Conservation (phyloP, 163 green algal genomes). For the Scenedesmus sp. region DNA sequence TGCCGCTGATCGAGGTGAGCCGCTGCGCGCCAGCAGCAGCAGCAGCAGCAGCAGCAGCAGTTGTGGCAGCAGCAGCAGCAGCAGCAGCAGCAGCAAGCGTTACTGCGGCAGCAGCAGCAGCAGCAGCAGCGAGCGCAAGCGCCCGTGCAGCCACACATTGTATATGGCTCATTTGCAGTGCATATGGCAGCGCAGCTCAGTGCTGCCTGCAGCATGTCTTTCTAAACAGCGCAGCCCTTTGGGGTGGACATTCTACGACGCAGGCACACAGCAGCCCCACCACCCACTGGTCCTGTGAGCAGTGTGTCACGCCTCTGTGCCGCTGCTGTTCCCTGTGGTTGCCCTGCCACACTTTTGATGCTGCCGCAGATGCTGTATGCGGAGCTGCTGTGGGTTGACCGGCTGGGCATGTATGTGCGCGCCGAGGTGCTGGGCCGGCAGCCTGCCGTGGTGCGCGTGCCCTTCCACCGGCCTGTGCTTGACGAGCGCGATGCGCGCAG, state of each 20-base stretch:
- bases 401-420: slow-evolving; percentile 82
- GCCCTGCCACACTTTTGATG: background rate
- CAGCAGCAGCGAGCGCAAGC: background rate
- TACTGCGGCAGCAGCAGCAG: background rate
- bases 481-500: slow-evolving; percentile 87
- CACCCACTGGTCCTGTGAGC: no score
- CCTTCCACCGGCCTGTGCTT: slow-evolving; percentile 80
- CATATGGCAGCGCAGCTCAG: no score
- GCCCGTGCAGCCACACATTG: no score
- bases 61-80: background rate
- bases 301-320: no score
- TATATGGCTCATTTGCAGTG: no score
- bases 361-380: slow-evolving; percentile 75
- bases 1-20: slow-evolving; percentile 67
- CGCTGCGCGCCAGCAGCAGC: background rate
- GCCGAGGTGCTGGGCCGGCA: slow-evolving; percentile 56
- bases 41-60: background rate
- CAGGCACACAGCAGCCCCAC: no score
- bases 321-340: background rate
- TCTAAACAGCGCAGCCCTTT: no score
- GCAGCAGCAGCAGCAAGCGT: background rate
- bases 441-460: slow-evolving; percentile 71
- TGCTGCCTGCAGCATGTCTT: no score
- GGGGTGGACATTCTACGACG: no score
- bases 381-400: slow-evolving; percentile 94